These are phyloP conservation scores for Penicillium sp. DNA, from an alignment of 2,329 filamentous ascomycete species.

Conservation along the genomic window DNA sequence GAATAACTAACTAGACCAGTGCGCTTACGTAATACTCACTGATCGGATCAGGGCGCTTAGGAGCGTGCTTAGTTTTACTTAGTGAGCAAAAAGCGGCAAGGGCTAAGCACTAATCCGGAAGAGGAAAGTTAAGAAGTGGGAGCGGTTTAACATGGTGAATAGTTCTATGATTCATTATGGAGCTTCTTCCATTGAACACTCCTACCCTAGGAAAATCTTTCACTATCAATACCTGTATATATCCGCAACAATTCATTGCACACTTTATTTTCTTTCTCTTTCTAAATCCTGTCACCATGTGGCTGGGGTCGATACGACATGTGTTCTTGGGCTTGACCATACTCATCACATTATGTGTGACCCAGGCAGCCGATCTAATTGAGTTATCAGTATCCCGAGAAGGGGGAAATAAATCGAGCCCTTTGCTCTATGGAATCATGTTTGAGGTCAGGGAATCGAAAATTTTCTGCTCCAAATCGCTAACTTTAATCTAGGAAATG, in stretches of 20 bases:
- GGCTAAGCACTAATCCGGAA: no score
- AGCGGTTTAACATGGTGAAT: background rate
- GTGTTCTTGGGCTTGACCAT: background rate
- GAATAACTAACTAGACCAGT: constrained; percentile 9
- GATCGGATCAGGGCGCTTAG: no score
- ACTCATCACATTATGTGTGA: background rate
- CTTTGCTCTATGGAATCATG: constrained; percentile 38
- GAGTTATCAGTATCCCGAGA: constrained; percentile 23
- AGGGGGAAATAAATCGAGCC: constrained; percentile 34
- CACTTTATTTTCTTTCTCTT: background rate
- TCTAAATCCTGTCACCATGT: background rate
- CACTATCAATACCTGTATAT: background rate
- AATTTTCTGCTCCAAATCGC: background rate
- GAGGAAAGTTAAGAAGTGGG: no score
- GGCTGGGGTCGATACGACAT: background rate
- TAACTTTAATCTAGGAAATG: constrained; percentile 29
- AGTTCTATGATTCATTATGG: background rate
- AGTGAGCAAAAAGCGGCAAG: no score
- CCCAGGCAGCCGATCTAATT: constrained; percentile 9
- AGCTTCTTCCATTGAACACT: background rate
- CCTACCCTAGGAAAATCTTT: background rate
- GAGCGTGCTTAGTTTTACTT: no score
- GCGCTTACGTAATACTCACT: no score
- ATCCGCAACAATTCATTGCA: background rate
- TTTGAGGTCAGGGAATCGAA: constrained; percentile 29